phyloP scores from a whole-genome alignment of 805 yeast genomes.

The Saturnispora dispora region DNA sequence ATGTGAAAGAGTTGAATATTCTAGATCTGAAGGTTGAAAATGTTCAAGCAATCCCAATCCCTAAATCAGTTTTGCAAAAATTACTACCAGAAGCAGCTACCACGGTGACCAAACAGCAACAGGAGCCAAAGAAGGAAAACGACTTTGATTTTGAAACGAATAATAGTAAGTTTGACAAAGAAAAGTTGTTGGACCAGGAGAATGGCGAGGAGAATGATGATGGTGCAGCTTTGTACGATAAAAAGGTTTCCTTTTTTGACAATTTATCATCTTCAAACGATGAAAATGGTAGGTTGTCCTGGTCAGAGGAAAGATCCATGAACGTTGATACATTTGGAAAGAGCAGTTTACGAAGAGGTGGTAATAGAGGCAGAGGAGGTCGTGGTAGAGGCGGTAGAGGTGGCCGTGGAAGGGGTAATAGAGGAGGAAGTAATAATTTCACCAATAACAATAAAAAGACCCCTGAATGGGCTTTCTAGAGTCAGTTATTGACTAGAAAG shows the following conservation, averaged over 20 bases:
- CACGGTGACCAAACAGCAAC: conserved; percentile 8
- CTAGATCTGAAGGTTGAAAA: conserved; percentile 62
- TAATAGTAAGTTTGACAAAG: conserved; percentile 8
- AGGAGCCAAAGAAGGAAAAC: conserved; percentile 3
- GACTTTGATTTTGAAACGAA: conserved; percentile 14
- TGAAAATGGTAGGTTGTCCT: conserved; percentile 41
- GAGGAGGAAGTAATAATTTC: conserved; percentile 19
- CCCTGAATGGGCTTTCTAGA: conserved; percentile 24
- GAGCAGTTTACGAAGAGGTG: conserved; percentile 23
- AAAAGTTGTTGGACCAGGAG: background rate
- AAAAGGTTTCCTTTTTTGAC: conserved; percentile 82
- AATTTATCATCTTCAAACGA: conserved; percentile 64
- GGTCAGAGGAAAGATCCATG: conserved; percentile 63
- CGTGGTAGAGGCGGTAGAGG: conserved; percentile 46
- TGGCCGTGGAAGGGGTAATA: conserved; percentile 29
- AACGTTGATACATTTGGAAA: conserved; percentile 84
- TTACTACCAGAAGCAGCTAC: conserved; percentile 5
- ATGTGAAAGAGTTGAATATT: conserved; percentile 82
- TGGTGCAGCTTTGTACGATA: conserved; percentile 49
- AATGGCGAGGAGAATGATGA: conserved; percentile 24
- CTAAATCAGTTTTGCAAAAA: conserved; percentile 12
- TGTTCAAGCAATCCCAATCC: conserved; percentile 45
- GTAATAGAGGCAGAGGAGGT: conserved; percentile 30
- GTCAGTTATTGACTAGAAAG: background rate
- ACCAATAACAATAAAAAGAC: conserved; percentile 6